These are phyloP conservation scores for Candida gigantensis DNA, from an alignment of 1,139 yeast genomes.

Conservation along the genomic window DNA sequence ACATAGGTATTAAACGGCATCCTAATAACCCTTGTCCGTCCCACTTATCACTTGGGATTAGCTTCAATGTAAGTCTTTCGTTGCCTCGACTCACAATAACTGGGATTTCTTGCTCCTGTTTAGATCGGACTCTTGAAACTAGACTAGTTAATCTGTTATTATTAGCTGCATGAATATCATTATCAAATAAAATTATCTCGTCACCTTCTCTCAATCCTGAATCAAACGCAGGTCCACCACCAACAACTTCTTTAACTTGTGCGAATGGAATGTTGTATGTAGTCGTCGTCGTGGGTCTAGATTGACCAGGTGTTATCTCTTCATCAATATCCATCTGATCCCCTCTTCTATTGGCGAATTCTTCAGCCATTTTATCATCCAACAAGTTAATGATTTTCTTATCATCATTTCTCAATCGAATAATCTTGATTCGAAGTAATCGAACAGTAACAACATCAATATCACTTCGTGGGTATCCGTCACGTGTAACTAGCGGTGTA, in stretches of 20 bases:
- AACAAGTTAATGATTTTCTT: constrained; percentile 49
- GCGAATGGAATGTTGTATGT: constrained; percentile 55
- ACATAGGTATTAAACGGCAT: constrained; percentile 59
- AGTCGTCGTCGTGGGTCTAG: neutral
- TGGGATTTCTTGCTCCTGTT: constrained; percentile 27
- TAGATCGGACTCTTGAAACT: constrained; percentile 30
- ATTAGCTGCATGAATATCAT: constrained; percentile 51
- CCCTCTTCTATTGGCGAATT: constrained; percentile 26
- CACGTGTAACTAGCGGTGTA: constrained; percentile 61
- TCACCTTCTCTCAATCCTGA: constrained; percentile 51
- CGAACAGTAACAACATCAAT: constrained; percentile 75
- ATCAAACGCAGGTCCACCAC: constrained; percentile 47
- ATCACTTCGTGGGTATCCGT: constrained; percentile 87
- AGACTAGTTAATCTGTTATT: constrained; percentile 47
- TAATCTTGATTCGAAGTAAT: constrained; percentile 61
- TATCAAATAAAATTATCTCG: constrained; percentile 52
- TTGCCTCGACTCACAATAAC: constrained; percentile 39
- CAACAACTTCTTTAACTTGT: constrained; percentile 45
- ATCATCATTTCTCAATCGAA: constrained; percentile 70
- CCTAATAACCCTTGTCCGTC: constrained; percentile 74
- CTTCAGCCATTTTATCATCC: constrained; percentile 46
- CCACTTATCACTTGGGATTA: constrained; percentile 64
- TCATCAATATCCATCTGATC: constrained; percentile 6
- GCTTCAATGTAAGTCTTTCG: constrained; percentile 22
- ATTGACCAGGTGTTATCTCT: no score